phyloP scores from a whole-genome alignment of 139 green algal genomes.

The Pedinophyceae sp. region DNA sequence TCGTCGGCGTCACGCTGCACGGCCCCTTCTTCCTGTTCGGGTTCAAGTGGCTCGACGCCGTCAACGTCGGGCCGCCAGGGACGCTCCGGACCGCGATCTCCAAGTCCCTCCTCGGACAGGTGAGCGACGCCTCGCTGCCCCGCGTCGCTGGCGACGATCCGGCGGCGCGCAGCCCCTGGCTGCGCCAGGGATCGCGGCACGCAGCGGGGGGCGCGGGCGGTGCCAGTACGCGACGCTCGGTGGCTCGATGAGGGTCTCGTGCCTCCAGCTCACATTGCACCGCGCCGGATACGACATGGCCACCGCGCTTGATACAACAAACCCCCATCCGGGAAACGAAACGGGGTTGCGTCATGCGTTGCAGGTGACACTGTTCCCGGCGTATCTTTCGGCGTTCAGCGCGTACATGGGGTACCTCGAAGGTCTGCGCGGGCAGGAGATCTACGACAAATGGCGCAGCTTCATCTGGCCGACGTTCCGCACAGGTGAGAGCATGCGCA shows the following conservation, averaged over 20 bases:
- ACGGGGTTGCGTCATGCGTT: not conserved
- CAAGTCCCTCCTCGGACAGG: conserved; percentile 13
- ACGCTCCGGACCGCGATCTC: conserved; percentile 1
- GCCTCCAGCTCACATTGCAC: not conserved
- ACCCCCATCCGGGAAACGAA: not conserved
- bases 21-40: conserved; percentile 30
- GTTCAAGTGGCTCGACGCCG: conserved; percentile 27
- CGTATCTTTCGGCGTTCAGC: conserved; percentile 26
- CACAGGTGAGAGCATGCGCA: too few species aligned
- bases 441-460: conserved; percentile 10
- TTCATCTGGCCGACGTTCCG: conserved; percentile 13
- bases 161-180: too few species aligned
- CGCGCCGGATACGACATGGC: conserved; percentile 1
- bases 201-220: too few species aligned
- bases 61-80: not conserved
- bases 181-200: too few species aligned
- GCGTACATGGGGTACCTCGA: conserved; percentile 32
- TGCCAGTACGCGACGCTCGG: too few species aligned
- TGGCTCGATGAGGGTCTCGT: not conserved
- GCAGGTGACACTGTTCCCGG: conserved; percentile 32
- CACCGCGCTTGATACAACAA: not conserved
- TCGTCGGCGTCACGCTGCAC: conserved; percentile 15
- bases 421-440: conserved; percentile 5
- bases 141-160: not conserved
- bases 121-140: not conserved